phyloP scores from a whole-genome alignment of 306 rosid species.

The Crotalaria pallida region DNA sequence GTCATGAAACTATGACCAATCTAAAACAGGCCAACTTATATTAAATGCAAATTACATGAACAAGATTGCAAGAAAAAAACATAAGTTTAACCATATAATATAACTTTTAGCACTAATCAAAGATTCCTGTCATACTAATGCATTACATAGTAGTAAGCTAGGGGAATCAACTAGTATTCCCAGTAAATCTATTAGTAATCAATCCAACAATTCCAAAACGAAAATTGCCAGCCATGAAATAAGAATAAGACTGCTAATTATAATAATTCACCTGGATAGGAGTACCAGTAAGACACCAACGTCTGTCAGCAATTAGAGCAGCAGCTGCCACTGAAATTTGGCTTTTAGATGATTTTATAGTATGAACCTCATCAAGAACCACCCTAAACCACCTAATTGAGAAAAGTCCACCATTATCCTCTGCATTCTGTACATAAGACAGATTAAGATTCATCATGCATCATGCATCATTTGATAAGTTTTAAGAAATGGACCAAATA shows the following conservation, averaged over 20 bases:
- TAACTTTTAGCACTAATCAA: conserved; percentile 7
- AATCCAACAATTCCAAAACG: conserved; percentile 5
- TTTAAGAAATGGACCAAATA: conserved; percentile 18
- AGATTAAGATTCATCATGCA: conserved; percentile 19
- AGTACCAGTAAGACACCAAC: conserved; percentile 98
- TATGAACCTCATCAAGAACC: conserved; percentile 95
- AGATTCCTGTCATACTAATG: neutral
- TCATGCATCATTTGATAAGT: conserved; percentile 12
- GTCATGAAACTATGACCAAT: conserved; percentile 7
- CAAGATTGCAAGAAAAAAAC: neutral
- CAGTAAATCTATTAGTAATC: no score
- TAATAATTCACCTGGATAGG: conserved; percentile 72
- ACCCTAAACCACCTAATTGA: conserved; percentile 92
- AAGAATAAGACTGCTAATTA: neutral
- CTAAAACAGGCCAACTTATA: conserved; percentile 8
- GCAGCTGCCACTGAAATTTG: conserved; percentile 79
- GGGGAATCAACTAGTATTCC: no score
- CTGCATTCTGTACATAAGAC: conserved; percentile 50
- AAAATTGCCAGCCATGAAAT: conserved; percentile 12
- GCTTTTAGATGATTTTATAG: conserved; percentile 86
- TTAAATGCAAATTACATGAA: neutral
- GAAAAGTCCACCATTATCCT: conserved; percentile 69
- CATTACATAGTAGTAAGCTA: neutral
- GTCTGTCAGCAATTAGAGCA: conserved; percentile 76
- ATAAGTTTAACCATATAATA: neutral